Percentiles rank a stretch among this genome's conserved stretches.
These are phyloP conservation scores for Leccinum subgranulosum DNA, from an alignment of 768 basidiomycete genomes.

Conservation along the genomic window DNA sequence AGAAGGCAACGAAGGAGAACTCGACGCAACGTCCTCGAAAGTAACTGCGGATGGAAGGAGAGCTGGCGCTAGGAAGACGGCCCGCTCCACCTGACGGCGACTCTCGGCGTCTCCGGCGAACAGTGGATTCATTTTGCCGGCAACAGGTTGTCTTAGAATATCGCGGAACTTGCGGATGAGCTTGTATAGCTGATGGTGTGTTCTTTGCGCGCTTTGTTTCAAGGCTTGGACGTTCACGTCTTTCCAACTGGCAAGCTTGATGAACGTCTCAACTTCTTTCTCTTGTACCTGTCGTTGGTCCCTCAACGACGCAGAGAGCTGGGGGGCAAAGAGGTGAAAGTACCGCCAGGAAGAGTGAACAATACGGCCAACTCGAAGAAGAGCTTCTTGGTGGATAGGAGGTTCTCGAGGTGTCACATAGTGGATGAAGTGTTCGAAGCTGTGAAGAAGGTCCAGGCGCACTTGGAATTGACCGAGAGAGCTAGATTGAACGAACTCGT, in stretches of 20 bases:
- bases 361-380: constrained; percentile 54
- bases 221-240: constrained; percentile 94
- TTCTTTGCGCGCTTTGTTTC: constrained; percentile 84
- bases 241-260: constrained; percentile 98
- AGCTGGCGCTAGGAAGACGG: not conserved
- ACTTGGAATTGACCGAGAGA: constrained; percentile 81
- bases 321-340: constrained; percentile 57
- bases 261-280: constrained; percentile 76
- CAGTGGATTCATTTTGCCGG: constrained; percentile 36
- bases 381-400: constrained; percentile 25
- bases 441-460: constrained; percentile 63
- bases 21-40: not conserved
- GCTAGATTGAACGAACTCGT: constrained; percentile 70
- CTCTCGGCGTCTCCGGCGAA: constrained; percentile 38
- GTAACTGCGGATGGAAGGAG: not conserved
- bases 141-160: constrained; percentile 70
- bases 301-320: constrained; percentile 46
- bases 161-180: constrained; percentile 91
- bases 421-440: constrained; percentile 57
- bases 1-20: constrained; percentile 15
- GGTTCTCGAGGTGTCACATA: constrained; percentile 35
- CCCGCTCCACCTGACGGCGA: constrained; percentile 9
- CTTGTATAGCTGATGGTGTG: constrained; percentile 90
- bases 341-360: constrained; percentile 59
- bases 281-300: constrained; percentile 63